Evolutionary conservation across 2,329 filamentous ascomycete genomes (phyloP), one percentile per base, ranked within the genome.

Genomic region (Colletotrichum viniferum): DNA sequence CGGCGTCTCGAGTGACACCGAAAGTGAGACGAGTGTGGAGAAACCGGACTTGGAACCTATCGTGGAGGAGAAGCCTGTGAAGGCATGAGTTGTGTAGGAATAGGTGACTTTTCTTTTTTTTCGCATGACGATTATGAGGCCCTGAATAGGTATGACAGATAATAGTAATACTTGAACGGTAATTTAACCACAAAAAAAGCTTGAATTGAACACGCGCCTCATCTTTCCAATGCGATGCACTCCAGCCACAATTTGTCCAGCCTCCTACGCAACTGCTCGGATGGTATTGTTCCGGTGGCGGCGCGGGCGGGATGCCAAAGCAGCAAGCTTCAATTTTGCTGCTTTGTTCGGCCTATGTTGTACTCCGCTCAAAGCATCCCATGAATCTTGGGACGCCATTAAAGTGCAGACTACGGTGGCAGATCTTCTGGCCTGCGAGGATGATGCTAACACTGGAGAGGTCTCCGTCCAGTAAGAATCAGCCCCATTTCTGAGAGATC

Each of bases 1-100:
- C 16, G 73, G 73, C 4, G 73, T 64, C 7, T 28, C 63, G 1
- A 58, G 34, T 24, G 73, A 75, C 12, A 68, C 43, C 18, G 60
- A 61, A 9, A 75, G 73, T 28, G 73, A 73, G 18, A 43, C 32
- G 21, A 64, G 69, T n/a, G 36, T 75, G 9, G 69, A 71, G 10
- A 75, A 75, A 26, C 36, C n/a, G 12, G 32, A 43, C 8, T 5
- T 43, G n/a, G 26, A 56, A 2, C 63, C 43, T 3, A 21, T n/a
- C 12, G 9, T 28, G 6, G 26, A 63, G 12, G 69, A 75, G 13
- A 75, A 68, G 43, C 32, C 13, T 13, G 58, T 64, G 8, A 73
- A 73, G 14, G 56, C 34, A 13, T 73, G 16, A 64, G 48, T 26
- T 4, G n/a, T 7, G n/a, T 21, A 30, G 16, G 66, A 21, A n/a